These are phyloP conservation scores for Magnolia kwangsiensis DNA, from an alignment of 164 flowering plant species.

Conservation along the genomic window DNA sequence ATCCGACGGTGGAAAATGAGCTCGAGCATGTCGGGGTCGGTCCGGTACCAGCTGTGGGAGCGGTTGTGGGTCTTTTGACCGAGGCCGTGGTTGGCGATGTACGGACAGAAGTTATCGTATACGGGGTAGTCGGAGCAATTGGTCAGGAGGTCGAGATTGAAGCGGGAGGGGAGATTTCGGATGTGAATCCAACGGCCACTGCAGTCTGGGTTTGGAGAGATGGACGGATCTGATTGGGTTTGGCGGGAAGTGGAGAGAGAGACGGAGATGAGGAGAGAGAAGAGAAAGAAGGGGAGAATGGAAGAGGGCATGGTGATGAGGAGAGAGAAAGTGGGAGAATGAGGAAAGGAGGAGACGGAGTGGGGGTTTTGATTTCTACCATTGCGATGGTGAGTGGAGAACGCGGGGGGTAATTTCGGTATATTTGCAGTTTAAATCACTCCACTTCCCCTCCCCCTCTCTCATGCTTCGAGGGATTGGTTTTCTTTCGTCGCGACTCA, in stretches of 20 bases:
- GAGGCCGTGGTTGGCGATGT: slow-evolving; percentile 80
- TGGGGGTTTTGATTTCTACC: not conserved
- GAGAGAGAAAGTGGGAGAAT: not conserved
- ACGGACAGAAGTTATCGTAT: slow-evolving; percentile 63
- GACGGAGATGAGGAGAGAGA: not conserved
- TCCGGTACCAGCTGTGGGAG: slow-evolving; percentile 87
- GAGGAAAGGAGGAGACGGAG: not conserved
- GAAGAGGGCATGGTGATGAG: not conserved
- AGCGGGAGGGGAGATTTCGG: slow-evolving; percentile 67
- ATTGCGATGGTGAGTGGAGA: not conserved
- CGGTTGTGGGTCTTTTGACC: slow-evolving; percentile 77
- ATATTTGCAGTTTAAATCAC: not conserved
- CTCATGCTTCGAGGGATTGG: too few species aligned
- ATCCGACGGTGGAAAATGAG: slow-evolving; percentile 84
- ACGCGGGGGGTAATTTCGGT: not conserved
- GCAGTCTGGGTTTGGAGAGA: slow-evolving; percentile 35
- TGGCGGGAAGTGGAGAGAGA: not conserved
- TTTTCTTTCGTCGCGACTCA: too few species aligned
- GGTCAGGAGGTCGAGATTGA: slow-evolving; percentile 65
- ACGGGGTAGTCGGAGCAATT: slow-evolving; percentile 73
- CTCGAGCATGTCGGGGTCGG: slow-evolving; percentile 76
- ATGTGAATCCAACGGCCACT: slow-evolving; percentile 62
- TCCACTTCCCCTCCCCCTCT: too few species aligned
- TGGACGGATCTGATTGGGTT: not conserved
- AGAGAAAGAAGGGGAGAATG: not conserved